Percentiles rank a stretch among this genome's conserved stretches.
phyloP scores from a whole-genome alignment of 352 stramenopile species.

The Pythium scleroteichum region DNA sequence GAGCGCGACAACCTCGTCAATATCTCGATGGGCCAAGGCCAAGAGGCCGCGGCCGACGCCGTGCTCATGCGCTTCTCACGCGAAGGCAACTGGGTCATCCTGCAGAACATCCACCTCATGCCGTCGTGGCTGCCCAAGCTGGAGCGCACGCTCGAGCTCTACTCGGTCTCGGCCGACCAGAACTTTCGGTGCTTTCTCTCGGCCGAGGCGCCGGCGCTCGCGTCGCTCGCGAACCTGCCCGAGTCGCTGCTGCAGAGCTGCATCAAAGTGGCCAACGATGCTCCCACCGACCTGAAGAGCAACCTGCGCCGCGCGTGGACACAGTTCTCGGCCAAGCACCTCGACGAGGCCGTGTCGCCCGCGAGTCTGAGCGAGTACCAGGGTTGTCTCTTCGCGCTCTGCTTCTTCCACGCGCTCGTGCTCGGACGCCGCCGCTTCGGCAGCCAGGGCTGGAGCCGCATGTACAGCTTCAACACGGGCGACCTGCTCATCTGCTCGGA shows the following conservation, averaged over 20 bases:
- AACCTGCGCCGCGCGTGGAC: conserved; percentile 82
- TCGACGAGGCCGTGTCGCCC: conserved; percentile 65
- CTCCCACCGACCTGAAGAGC: conserved; percentile 78
- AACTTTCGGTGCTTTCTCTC: conserved; percentile 96
- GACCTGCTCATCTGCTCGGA: conserved; percentile 93
- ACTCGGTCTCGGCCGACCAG: conserved; percentile 79
- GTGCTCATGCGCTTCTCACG: conserved; percentile 68
- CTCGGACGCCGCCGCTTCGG: conserved; percentile 90
- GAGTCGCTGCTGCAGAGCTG: conserved; percentile 83
- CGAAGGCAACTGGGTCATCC: conserved; percentile 87
- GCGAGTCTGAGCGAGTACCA: conserved; percentile 77
- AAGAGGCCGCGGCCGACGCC: conserved; percentile 74
- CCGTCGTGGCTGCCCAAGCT: conserved; percentile 87
- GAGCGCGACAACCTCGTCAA: conserved; percentile 76
- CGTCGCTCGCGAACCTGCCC: conserved; percentile 88
- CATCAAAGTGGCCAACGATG: conserved; percentile 88
- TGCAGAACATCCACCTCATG: conserved; percentile 94
- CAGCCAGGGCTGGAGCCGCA: conserved; percentile 90
- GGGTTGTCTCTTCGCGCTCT: conserved; percentile 92
- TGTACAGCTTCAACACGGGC: conserved; percentile 94
- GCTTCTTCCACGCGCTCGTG: conserved; percentile 94
- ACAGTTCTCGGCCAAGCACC: conserved; percentile 76
- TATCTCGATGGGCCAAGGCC: conserved; percentile 90
- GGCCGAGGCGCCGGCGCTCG: conserved; percentile 84
- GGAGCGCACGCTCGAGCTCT: conserved; percentile 77